Evolutionary conservation across 768 basidiomycete genomes (phyloP).

Genomic region (Amanita pallidorosea): DNA sequence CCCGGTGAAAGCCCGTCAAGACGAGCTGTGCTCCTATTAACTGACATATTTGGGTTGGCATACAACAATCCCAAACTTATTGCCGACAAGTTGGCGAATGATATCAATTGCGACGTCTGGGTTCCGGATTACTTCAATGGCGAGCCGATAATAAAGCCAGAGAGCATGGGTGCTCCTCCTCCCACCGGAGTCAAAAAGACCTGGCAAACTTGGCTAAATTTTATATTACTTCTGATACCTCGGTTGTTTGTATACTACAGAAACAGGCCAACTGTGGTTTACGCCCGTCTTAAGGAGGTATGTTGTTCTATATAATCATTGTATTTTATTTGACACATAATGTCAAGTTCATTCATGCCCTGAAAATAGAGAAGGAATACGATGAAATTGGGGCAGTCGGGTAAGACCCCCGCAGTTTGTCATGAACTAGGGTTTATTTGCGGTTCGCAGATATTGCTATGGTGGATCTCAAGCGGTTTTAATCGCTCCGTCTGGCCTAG

Average conservation of each 20-base stretch:
- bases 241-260: slow-evolving; percentile 18
- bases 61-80: slow-evolving; percentile 45
- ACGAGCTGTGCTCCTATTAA: slow-evolving; percentile 39
- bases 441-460: slow-evolving; percentile 27
- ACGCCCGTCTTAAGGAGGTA: slow-evolving; percentile 21
- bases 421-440: neutral
- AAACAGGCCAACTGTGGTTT: slow-evolving; percentile 21
- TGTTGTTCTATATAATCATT: slow-evolving; percentile 1
- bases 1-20: slow-evolving; percentile 17
- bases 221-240: slow-evolving; percentile 15
- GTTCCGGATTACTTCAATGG: slow-evolving; percentile 53
- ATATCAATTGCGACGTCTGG: slow-evolving; percentile 49
- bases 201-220: slow-evolving; percentile 16
- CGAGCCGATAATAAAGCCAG: slow-evolving; percentile 21
- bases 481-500: slow-evolving; percentile 22
- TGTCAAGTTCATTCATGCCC: slow-evolving; percentile 24
- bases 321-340: neutral
- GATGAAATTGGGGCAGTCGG: slow-evolving; percentile 33
- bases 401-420: slow-evolving; percentile 13
- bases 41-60: slow-evolving; percentile 45
- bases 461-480: slow-evolving; percentile 28
- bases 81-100: slow-evolving; percentile 40
- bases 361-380: slow-evolving; percentile 29
- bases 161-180: slow-evolving; percentile 17
- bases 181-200: slow-evolving; percentile 21